A percentile compares a stretch with the other conserved stretches of the same genome.
Conservation (phyloP, 75 land plant genomes). For the Cupressus sempervirens region DNA sequence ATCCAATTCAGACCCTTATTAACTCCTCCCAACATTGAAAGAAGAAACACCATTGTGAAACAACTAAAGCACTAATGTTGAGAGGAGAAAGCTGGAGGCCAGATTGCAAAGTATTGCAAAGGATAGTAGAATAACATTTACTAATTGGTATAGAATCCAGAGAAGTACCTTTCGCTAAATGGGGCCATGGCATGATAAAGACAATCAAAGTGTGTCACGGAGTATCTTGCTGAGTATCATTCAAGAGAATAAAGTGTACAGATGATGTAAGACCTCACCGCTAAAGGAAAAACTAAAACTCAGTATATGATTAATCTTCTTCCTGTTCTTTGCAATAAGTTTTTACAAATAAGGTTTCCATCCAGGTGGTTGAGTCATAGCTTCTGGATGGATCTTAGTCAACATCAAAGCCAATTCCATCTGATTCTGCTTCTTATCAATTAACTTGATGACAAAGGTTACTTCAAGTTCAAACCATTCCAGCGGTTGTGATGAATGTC, state of each 20-base stretch:
- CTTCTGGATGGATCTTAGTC: background rate
- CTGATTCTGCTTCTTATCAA: background rate
- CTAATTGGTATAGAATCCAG: background rate
- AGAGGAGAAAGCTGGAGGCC: background rate
- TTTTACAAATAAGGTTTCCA: background rate
- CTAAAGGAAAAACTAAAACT: background rate
- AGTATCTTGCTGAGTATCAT: background rate
- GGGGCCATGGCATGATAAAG: background rate
- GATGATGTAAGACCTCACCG: background rate
- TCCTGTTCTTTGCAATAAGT: background rate
- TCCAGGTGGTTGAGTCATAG: background rate
- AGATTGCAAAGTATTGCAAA: background rate
- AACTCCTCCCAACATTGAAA: background rate
- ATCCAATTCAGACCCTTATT: background rate
- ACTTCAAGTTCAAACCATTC: background rate
- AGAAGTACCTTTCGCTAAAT: background rate
- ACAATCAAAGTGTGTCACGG: background rate
- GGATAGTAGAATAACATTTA: background rate
- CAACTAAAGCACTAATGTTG: background rate
- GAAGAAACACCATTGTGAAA: background rate
- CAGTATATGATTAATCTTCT: background rate
- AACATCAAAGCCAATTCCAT: background rate
- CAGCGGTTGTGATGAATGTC: background rate
- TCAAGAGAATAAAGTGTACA: background rate
- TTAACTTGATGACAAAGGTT: background rate